Evolutionary conservation across 441 rosid species (phyloP), one percentile per base, ranked within the genome.

Genomic region (Bruguiera hainesii): DNA sequence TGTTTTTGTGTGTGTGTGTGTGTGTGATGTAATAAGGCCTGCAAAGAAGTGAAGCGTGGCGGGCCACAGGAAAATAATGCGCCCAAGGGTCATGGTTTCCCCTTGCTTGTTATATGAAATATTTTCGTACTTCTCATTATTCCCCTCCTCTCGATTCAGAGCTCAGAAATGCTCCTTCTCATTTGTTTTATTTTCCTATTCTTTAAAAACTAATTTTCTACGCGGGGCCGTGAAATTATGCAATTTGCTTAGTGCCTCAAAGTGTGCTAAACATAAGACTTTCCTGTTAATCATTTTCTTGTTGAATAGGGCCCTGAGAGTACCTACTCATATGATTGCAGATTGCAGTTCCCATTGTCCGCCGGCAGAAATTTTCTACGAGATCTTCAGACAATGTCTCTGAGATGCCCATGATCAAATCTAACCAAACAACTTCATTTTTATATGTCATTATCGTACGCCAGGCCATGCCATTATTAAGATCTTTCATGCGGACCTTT

Each of bases 11-110:
- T 31, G 7, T 5, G 33, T 31, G 33, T 31, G 33, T 31, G 33
- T 31, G 37, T 33, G 37, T 56, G n/a, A 20, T 65, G 26, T 64
- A 83, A 82, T 76, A 84, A 80, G 79, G 78, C 78, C 73, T 75
- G 78, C 76, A 60, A 67, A 71, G 62, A 76, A 65, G 69, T 61
- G 65, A 51, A 73, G 25, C 69, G 18, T 64, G 60, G 56, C 69
- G 69, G 60, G 71, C 72, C 75, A 73, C 49, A 59, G 72, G 51
- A 21, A 67, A 82, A 82, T 67, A 73, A 78, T 75, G 78, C 64
- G 37, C 20, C 61, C 26, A 56, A 71, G 67, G 79, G 74, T 68
- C 64, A 49, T 73, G 46, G 26, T 58, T 73, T 46, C 66, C 63
- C 71, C 66, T 71, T 48, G 23, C 35, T 70, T 58, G 51, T 66